Evolutionary conservation across 2,329 filamentous ascomycete genomes (phyloP).

Genomic region (Xylariomycetidae sp.): DNA sequence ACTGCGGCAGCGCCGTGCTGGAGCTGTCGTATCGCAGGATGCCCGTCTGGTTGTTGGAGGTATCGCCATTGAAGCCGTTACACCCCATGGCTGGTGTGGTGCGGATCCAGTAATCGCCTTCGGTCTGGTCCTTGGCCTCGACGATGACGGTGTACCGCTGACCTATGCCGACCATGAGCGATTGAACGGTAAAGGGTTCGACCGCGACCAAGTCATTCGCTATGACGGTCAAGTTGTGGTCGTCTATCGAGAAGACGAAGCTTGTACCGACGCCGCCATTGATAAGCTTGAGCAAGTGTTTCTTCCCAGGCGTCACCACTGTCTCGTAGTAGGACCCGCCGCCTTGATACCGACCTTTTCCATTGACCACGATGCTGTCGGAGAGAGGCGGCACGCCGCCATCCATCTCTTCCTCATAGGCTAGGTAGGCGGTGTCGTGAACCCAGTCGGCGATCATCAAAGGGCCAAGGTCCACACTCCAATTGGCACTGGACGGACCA

Average conservation of each 20-base stretch:
- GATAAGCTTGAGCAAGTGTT: conserved; percentile 36
- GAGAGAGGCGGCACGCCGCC: not conserved
- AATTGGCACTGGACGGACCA: conserved; percentile 37
- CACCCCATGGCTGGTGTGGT: conserved; percentile 16
- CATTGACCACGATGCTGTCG: conserved; percentile 32
- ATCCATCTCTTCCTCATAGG: conserved; percentile 12
- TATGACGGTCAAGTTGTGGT: conserved; percentile 41
- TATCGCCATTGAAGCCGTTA: conserved; percentile 4
- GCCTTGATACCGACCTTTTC: conserved; percentile 18
- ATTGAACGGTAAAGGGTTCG: conserved; percentile 39
- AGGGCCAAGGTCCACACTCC: conserved; percentile 42
- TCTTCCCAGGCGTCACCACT: conserved; percentile 28
- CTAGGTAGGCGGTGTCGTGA: conserved; percentile 21
- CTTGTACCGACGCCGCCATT: conserved; percentile 38
- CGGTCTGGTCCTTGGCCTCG: conserved; percentile 14
- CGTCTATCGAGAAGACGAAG: conserved; percentile 40
- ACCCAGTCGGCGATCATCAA: conserved; percentile 45
- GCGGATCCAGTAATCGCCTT: conserved; percentile 22
- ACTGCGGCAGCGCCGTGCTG: conserved; percentile 23
- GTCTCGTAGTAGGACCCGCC: conserved; percentile 23
- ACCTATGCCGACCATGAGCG: conserved; percentile 37
- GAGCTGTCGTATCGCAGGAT: conserved; percentile 20
- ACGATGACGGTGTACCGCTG: conserved; percentile 20
- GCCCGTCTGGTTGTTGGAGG: conserved; percentile 15
- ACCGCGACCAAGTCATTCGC: conserved; percentile 42